Evolutionary conservation across 805 yeast genomes (phyloP).

Genomic region (Yarrowia yakushimensis): DNA sequence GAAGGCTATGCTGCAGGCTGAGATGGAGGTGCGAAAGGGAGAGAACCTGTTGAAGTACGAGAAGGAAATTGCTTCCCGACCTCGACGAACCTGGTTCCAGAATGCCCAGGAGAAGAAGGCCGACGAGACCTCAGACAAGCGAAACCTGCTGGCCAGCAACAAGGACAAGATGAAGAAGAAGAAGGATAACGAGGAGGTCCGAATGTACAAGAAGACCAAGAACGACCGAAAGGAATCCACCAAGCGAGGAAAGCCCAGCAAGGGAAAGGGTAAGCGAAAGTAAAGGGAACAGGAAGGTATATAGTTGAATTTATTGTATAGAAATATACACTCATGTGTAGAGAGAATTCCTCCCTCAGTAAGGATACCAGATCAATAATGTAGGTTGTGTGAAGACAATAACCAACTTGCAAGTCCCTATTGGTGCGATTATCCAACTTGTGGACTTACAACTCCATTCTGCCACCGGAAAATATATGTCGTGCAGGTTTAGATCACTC

Average conservation of each 20-base stretch:
- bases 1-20: slow-evolving; percentile 82
- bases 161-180: slow-evolving; percentile 54
- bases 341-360: too few species aligned
- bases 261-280: slow-evolving; percentile 33
- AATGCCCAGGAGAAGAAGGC: slow-evolving; percentile 48
- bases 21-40: slow-evolving; percentile 83
- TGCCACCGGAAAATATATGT: too few species aligned
- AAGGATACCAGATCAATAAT: too few species aligned
- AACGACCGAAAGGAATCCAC: slow-evolving; percentile 57
- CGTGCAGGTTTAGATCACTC: too few species aligned
- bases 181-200: slow-evolving; percentile 52
- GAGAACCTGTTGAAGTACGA: slow-evolving; percentile 76
- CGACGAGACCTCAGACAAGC: slow-evolving; percentile 29
- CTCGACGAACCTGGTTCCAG: slow-evolving; percentile 97
- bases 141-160: slow-evolving; percentile 31
- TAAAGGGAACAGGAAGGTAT: slow-evolving; percentile 26
- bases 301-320: neutral
- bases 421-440: too few species aligned
- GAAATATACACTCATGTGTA: neutral
- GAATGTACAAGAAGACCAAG: slow-evolving; percentile 78
- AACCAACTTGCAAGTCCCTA: too few species aligned
- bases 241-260: slow-evolving; percentile 36
- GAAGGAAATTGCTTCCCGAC: slow-evolving; percentile 81
- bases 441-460: too few species aligned
- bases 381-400: too few species aligned